Evolutionary conservation across 2,329 filamentous ascomycete genomes (phyloP).

Genomic region (Ophiosphaerella korrae): DNA sequence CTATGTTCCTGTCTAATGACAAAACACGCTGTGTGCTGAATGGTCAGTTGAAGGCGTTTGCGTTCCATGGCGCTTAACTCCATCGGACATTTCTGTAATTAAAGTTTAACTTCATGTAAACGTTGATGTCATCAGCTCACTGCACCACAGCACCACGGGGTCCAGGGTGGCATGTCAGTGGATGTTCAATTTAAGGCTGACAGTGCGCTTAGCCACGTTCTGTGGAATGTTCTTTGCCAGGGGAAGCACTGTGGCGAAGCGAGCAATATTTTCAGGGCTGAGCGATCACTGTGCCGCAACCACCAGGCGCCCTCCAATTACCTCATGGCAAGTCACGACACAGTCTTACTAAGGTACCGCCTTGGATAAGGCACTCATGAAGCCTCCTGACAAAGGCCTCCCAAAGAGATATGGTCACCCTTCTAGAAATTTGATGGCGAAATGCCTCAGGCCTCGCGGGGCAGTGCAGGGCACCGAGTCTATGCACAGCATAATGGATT

Average conservation of each 20-base stretch:
- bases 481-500: neutral
- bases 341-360: neutral
- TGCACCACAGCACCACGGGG: neutral
- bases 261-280: slow-evolving; percentile 2
- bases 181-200: neutral
- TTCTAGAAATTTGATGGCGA: neutral
- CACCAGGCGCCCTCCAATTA: neutral
- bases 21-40: neutral
- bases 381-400: neutral
- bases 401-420: slow-evolving; percentile 7
- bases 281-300: slow-evolving; percentile 1
- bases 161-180: neutral
- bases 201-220: slow-evolving; percentile 5
- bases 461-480: slow-evolving; percentile 14
- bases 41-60: neutral
- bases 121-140: no score
- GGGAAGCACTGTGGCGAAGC: slow-evolving; percentile 1
- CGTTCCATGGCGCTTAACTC: neutral
- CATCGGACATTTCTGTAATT: neutral
- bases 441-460: slow-evolving; percentile 3
- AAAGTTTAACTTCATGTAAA: no score
- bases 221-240: neutral
- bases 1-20: neutral
- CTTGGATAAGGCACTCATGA: neutral
- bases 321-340: neutral